A percentile compares a stretch with the other conserved stretches of the same genome.
phyloP scores from a whole-genome alignment of 2,329 filamentous ascomycete genomes.

The Paecilomyces dactylethromorphus region DNA sequence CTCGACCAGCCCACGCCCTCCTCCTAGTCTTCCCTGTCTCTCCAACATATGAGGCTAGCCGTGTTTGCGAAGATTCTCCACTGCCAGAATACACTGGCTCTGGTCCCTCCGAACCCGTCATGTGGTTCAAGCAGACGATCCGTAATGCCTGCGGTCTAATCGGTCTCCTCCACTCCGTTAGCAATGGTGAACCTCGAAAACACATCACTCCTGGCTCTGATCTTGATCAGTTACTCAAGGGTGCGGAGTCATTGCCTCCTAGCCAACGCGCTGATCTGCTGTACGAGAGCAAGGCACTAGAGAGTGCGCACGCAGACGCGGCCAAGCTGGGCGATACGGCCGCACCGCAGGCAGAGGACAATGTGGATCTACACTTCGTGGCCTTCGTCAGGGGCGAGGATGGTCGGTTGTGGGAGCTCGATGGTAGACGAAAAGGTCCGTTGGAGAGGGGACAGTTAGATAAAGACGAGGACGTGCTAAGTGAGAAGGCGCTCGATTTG shows the following conservation, averaged over 20 bases:
- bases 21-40: slow-evolving; percentile 88
- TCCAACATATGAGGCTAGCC: slow-evolving; percentile 69
- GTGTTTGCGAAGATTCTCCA: slow-evolving; percentile 64
- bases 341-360: slow-evolving; percentile 70
- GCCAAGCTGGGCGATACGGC: slow-evolving; percentile 71
- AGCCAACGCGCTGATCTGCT: slow-evolving; percentile 63
- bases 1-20: slow-evolving; percentile 79
- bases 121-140: slow-evolving; percentile 96
- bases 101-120: slow-evolving; percentile 65
- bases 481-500: slow-evolving; percentile 65
- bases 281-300: slow-evolving; percentile 69
- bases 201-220: slow-evolving; percentile 51
- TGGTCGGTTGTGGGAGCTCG: slow-evolving; percentile 72
- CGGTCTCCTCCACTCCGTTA: slow-evolving; percentile 73
- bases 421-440: slow-evolving; percentile 67
- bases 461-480: slow-evolving; percentile 63
- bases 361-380: slow-evolving; percentile 91
- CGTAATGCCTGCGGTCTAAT: slow-evolving; percentile 89
- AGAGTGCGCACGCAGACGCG: slow-evolving; percentile 69
- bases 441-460: slow-evolving; percentile 58
- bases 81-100: slow-evolving; percentile 59
- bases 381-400: slow-evolving; percentile 77
- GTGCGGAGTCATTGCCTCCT: slow-evolving; percentile 65
- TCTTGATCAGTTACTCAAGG: slow-evolving; percentile 52
- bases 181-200: slow-evolving; percentile 64